These are phyloP conservation scores for Ilex aquifolium DNA, from an alignment of 257 asterid genomes.

Conservation along the genomic window DNA sequence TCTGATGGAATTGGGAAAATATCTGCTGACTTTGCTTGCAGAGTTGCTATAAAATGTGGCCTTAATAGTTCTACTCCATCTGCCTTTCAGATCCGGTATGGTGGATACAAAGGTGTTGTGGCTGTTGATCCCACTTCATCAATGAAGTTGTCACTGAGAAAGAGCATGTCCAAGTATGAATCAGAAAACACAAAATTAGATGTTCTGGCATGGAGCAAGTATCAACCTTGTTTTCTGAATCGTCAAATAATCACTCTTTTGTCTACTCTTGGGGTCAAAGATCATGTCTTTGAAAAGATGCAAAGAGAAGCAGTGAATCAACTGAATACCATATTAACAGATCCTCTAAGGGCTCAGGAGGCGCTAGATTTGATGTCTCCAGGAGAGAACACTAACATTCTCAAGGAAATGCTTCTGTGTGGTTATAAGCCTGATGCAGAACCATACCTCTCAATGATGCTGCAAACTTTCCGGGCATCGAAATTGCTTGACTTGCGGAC, in stretches of 20 bases:
- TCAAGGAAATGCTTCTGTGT: constrained; percentile 73
- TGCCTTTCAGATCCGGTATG: constrained; percentile 86
- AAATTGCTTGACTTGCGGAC: constrained; percentile 64
- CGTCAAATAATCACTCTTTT: constrained; percentile 79
- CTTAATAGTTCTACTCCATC: constrained; percentile 47
- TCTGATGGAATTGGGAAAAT: constrained; percentile 96
- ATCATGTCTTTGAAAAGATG: constrained; percentile 46
- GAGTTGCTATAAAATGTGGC: constrained; percentile 67
- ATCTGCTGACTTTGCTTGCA: constrained; percentile 54
- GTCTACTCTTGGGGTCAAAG: constrained; percentile 73
- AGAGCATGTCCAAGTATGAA: constrained; percentile 69
- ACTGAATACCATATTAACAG: constrained; percentile 55
- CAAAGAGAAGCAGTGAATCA: constrained; percentile 72
- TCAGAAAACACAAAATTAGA: constrained; percentile 60
- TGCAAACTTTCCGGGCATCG: constrained; percentile 61
- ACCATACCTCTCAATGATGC: constrained; percentile 88
- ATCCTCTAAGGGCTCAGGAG: constrained; percentile 64
- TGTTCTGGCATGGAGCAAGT: constrained; percentile 75
- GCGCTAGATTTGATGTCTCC: constrained; percentile 80
- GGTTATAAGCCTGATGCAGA: constrained; percentile 79
- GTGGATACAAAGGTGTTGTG: constrained; percentile 91
- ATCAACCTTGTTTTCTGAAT: constrained; percentile 76
- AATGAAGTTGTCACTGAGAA: constrained; percentile 55
- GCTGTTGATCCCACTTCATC: constrained; percentile 63
- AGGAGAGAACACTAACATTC: constrained; percentile 68